Percentiles rank a stretch among this genome's conserved stretches.
These are phyloP conservation scores for Fusarium udum DNA, from an alignment of 2,329 filamentous ascomycete genomes.

Conservation along the genomic window DNA sequence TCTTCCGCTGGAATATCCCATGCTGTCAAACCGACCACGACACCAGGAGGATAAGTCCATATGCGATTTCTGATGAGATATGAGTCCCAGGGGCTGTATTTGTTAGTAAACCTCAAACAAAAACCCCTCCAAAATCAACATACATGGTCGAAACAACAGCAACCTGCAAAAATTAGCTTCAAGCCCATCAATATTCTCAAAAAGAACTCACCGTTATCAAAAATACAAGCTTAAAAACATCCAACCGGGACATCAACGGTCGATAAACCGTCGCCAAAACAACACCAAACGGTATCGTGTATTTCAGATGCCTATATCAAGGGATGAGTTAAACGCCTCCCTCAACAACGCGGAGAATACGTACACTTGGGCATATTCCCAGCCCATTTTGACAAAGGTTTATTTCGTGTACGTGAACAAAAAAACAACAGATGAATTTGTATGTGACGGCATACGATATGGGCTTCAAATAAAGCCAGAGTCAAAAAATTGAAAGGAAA, in stretches of 20 bases:
- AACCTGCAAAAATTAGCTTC: slow-evolving; percentile 9
- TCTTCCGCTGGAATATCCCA: slow-evolving; percentile 76
- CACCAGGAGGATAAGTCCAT: slow-evolving; percentile 76
- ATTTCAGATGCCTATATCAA: slow-evolving; percentile 35
- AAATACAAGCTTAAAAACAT: slow-evolving; percentile 30
- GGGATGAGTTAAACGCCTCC: not conserved
- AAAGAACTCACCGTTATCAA: slow-evolving; percentile 19
- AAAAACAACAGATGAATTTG: not conserved
- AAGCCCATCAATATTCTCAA: rapidly evolving
- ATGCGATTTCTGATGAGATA: slow-evolving; percentile 74
- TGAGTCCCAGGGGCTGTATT: slow-evolving; percentile 72
- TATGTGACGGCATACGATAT: not conserved
- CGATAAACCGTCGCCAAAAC: slow-evolving; percentile 18
- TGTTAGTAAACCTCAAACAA: not conserved
- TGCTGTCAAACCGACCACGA: slow-evolving; percentile 69
- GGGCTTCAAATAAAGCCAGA: not conserved
- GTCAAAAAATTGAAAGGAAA: not conserved
- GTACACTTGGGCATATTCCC: slow-evolving; percentile 40
- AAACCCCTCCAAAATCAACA: not conserved
- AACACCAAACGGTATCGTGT: slow-evolving; percentile 35
- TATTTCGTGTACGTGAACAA: not conserved
- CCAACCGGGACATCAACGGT: slow-evolving; percentile 31
- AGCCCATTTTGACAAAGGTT: slow-evolving; percentile 35
- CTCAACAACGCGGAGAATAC: not conserved
- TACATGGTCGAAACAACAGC: slow-evolving; percentile 72